Evolutionary conservation across 768 basidiomycete genomes (phyloP).

Genomic region (Hydnomerulius pinastri): DNA sequence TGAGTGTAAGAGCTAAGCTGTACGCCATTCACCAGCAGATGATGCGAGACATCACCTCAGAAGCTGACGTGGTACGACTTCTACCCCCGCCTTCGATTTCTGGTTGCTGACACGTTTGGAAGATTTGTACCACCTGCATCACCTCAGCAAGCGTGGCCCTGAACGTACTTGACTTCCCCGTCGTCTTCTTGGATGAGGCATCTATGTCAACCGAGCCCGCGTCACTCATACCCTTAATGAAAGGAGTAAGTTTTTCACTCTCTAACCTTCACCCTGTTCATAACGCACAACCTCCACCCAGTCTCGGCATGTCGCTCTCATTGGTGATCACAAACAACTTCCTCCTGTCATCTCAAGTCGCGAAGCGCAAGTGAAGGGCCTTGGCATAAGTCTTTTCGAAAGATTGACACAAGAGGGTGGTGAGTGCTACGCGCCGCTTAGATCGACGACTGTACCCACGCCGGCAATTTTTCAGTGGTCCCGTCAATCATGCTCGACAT

Average conservation of each 20-base stretch:
- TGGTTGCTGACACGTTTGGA: slow-evolving; percentile 13
- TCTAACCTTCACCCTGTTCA: slow-evolving; percentile 7
- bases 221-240: slow-evolving; percentile 89
- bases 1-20: slow-evolving; percentile 41
- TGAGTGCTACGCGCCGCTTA: slow-evolving; percentile 39
- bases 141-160: slow-evolving; percentile 68
- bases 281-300: slow-evolving; percentile 33
- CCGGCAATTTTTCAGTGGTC: slow-evolving; percentile 49
- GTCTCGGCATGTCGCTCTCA: slow-evolving; percentile 83
- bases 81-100: not conserved
- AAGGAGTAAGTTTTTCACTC: slow-evolving; percentile 67
- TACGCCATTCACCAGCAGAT: slow-evolving; percentile 64
- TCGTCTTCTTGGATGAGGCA: slow-evolving; percentile 94
- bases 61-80: slow-evolving; percentile 70
- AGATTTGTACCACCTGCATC: slow-evolving; percentile 90
- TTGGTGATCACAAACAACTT: slow-evolving; percentile 97
- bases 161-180: slow-evolving; percentile 81
- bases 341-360: slow-evolving; percentile 84
- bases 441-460: slow-evolving; percentile 4
- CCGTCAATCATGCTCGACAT: slow-evolving; percentile 90
- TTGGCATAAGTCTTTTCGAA: slow-evolving; percentile 86
- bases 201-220: slow-evolving; percentile 96
- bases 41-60: slow-evolving; percentile 58
- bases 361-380: slow-evolving; percentile 70
- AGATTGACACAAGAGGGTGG: slow-evolving; percentile 81